Conservation (phyloP, 106 monocot species). For the Dendrobium catenatum region DNA sequence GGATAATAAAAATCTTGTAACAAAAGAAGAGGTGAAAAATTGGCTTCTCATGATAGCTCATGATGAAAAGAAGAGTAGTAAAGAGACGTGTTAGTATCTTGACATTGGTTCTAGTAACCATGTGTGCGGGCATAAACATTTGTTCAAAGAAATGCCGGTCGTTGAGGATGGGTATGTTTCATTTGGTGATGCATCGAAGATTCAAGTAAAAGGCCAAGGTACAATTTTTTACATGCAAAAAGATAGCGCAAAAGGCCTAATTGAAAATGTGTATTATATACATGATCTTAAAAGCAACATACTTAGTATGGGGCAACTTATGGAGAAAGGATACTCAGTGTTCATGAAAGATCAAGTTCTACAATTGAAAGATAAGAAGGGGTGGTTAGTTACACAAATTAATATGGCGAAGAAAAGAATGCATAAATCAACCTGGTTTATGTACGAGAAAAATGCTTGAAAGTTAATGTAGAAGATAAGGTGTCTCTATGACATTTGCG, state of each 20-base stretch:
- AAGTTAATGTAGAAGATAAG: too few species aligned
- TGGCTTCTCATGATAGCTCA: too few species aligned
- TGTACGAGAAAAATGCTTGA: too few species aligned
- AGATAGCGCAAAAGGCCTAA: not conserved
- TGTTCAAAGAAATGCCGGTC: too few species aligned
- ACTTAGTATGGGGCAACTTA: not conserved
- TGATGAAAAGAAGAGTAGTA: too few species aligned
- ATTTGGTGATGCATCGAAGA: slow-evolving; percentile 8
- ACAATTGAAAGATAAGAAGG: not conserved
- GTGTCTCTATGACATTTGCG: too few species aligned
- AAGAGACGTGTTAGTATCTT: too few species aligned
- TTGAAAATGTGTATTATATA: slow-evolving; percentile 10
- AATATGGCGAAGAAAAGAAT: not conserved
- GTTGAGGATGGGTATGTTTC: not conserved
- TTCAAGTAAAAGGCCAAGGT: slow-evolving; percentile 5
- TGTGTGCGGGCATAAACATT: not conserved
- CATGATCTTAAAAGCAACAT: not conserved
- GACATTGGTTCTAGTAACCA: not conserved
- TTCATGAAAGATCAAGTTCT: too few species aligned
- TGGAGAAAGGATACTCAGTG: too few species aligned
- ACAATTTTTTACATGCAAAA: not conserved
- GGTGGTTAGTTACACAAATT: not conserved
- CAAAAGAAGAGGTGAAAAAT: too few species aligned
- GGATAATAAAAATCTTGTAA: not conserved
- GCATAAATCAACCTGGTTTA: not conserved